Conservation (phyloP, 1,284 basidiomycete species). For the Limonomyces culmigenus region DNA sequence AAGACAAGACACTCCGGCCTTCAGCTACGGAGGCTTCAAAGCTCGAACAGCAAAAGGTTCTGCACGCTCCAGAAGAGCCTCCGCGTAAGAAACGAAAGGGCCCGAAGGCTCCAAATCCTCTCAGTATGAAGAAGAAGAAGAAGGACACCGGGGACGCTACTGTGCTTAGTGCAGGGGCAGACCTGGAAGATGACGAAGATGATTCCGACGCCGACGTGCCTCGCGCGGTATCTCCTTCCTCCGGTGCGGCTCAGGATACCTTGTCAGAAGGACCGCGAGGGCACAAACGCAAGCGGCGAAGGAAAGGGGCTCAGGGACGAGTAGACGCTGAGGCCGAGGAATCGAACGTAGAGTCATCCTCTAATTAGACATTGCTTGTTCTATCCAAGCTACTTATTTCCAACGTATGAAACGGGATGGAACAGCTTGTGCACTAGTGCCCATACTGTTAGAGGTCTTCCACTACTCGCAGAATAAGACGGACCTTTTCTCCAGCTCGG, state of each 20-base stretch:
- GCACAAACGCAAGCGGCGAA: neutral
- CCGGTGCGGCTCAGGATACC: too few species aligned
- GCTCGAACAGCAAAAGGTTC: slow-evolving; percentile 13
- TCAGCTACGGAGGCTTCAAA: slow-evolving; percentile 25
- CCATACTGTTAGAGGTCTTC: too few species aligned
- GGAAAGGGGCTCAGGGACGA: neutral
- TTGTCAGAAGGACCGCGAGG: neutral
- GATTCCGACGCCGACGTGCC: neutral
- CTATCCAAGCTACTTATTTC: too few species aligned
- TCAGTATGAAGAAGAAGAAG: slow-evolving; percentile 85
- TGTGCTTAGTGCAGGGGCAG: neutral
- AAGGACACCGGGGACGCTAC: neutral
- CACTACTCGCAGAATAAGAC: too few species aligned
- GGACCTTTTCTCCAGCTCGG: too few species aligned
- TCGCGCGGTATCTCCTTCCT: too few species aligned
- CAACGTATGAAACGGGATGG: too few species aligned
- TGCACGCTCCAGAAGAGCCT: slow-evolving; percentile 15
- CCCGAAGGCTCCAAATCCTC: slow-evolving; percentile 81
- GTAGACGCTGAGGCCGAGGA: too few species aligned
- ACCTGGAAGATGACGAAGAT: neutral
- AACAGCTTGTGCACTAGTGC: too few species aligned
- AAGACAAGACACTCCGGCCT: slow-evolving; percentile 32
- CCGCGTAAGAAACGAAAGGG: slow-evolving; percentile 48
- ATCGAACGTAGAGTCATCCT: too few species aligned
- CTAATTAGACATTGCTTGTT: too few species aligned